A percentile compares a stretch with the other conserved stretches of the same genome.
These are phyloP conservation scores for Hibiscus trionum DNA, from an alignment of 345 rosid species.

Conservation along the genomic window DNA sequence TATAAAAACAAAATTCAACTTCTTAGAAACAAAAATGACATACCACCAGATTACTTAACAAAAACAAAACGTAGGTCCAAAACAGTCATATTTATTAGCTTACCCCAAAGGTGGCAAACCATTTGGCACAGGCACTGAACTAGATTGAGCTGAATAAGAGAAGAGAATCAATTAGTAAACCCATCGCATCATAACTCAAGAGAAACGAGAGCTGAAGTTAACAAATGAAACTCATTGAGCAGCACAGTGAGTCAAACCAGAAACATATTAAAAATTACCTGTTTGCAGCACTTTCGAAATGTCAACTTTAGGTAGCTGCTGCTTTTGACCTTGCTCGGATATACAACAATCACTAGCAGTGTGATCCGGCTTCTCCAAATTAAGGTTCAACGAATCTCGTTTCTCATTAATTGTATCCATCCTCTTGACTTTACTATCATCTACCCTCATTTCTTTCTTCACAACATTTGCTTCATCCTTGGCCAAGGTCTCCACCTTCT, in stretches of 20 bases:
- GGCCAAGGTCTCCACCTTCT: slow-evolving; percentile 16
- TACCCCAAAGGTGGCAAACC: slow-evolving; percentile 38
- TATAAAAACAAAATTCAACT: not conserved
- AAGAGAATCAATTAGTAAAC: slow-evolving; percentile 3
- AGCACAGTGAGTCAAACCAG: not conserved
- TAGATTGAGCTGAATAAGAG: slow-evolving; percentile 31
- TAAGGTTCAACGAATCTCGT: slow-evolving; percentile 24
- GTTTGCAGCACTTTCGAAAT: slow-evolving; percentile 19
- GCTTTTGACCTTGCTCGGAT: slow-evolving; percentile 20
- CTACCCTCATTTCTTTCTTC: slow-evolving; percentile 16
- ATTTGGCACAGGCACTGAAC: slow-evolving; percentile 28
- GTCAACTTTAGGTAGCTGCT: slow-evolving; percentile 18
- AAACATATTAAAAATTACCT: slow-evolving; percentile 23
- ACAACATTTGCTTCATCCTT: slow-evolving; percentile 15
- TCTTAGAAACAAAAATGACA: not conserved
- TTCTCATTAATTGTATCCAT: slow-evolving; percentile 15
- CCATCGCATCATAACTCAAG: not conserved
- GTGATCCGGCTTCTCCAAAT: slow-evolving; percentile 28
- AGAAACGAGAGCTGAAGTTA: not conserved
- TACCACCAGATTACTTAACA: not conserved
- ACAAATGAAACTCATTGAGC: not conserved
- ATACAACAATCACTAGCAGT: slow-evolving; percentile 21
- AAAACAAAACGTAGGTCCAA: slow-evolving; percentile 10
- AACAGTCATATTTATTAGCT: not conserved
- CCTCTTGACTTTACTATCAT: slow-evolving; percentile 13